Conservation (phyloP, 1,139 yeast genomes). For the Meyerozyma sp. region DNA sequence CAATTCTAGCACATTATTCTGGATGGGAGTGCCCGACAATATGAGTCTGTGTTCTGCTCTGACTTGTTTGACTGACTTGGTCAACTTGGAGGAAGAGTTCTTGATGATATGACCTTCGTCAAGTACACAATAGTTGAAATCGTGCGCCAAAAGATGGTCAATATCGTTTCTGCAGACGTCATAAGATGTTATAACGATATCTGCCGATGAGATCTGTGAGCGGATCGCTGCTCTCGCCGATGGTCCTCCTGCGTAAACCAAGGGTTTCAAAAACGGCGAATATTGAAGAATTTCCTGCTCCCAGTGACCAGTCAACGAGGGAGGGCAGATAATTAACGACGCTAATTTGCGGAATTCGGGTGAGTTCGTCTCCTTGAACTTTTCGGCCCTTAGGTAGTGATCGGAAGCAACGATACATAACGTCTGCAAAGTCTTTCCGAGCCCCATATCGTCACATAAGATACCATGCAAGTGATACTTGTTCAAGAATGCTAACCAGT, state of each 20-base stretch:
- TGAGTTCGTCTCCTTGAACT: conserved; percentile 53
- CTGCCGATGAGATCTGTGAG: conserved; percentile 50
- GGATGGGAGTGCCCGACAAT: conserved; percentile 96
- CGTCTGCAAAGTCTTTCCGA: conserved; percentile 95
- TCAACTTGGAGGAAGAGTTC: conserved; percentile 81
- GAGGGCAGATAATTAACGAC: conserved; percentile 88
- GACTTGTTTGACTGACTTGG: conserved; percentile 79
- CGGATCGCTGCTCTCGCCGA: conserved; percentile 59
- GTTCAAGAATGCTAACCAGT: conserved; percentile 95
- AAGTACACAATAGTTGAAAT: conserved; percentile 89
- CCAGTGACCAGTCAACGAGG: conserved; percentile 98
- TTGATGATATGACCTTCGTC: conserved; percentile 98
- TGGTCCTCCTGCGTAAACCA: conserved; percentile 93
- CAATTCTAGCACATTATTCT: conserved; percentile 89
- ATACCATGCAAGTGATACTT: conserved; percentile 95
- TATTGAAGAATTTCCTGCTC: conserved; percentile 89
- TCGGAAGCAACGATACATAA: conserved; percentile 96
- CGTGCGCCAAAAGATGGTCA: conserved; percentile 51
- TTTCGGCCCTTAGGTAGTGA: conserved; percentile 78
- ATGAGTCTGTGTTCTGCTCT: conserved; percentile 86
- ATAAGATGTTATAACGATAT: conserved; percentile 89
- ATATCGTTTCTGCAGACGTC: conserved; percentile 95
- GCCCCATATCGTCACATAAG: conserved; percentile 98
- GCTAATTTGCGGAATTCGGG: conserved; percentile 76
- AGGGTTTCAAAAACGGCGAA: conserved; percentile 78